phyloP scores from a whole-genome alignment of 2,329 filamentous ascomycete genomes.

The Leptographium radiaticola region DNA sequence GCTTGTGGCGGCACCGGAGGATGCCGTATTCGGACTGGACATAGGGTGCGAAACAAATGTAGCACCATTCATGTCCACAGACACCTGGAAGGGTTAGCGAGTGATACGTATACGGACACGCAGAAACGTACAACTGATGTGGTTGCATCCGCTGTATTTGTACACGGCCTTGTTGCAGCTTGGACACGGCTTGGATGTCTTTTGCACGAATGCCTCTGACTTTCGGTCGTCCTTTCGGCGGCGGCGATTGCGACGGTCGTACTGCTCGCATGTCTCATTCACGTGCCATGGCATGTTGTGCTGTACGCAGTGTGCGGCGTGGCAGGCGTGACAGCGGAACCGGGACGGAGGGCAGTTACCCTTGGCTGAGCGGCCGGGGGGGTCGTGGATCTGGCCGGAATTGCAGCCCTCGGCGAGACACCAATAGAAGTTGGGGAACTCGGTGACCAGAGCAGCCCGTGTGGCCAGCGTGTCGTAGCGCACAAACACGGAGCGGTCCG shows the following conservation, averaged over 20 bases:
- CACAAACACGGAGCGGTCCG: constrained; percentile 15
- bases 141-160: constrained; percentile 25
- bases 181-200: constrained; percentile 22
- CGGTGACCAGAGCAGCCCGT: constrained; percentile 16
- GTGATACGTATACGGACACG: background rate
- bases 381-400: constrained; percentile 24
- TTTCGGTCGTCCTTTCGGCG: constrained; percentile 18
- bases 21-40: constrained; percentile 15
- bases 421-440: constrained; percentile 22
- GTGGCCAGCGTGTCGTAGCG: constrained; percentile 22
- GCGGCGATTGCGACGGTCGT: constrained; percentile 18
- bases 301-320: constrained; percentile 18
- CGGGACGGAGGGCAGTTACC: constrained; percentile 14
- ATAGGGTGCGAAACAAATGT: constrained; percentile 21
- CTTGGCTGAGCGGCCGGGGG: background rate
- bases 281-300: constrained; percentile 25
- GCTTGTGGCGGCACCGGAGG: constrained; percentile 19
- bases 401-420: constrained; percentile 23
- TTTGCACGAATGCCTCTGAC: constrained; percentile 20
- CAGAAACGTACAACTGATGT: constrained; percentile 25
- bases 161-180: constrained; percentile 21
- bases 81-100: constrained; percentile 11
- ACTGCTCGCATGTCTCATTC: constrained; percentile 23
- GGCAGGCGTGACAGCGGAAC: constrained; percentile 21
- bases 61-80: constrained; percentile 28